These are phyloP conservation scores for Xylaria telfairii DNA, from an alignment of 495 filamentous ascomycete species.

Conservation along the genomic window DNA sequence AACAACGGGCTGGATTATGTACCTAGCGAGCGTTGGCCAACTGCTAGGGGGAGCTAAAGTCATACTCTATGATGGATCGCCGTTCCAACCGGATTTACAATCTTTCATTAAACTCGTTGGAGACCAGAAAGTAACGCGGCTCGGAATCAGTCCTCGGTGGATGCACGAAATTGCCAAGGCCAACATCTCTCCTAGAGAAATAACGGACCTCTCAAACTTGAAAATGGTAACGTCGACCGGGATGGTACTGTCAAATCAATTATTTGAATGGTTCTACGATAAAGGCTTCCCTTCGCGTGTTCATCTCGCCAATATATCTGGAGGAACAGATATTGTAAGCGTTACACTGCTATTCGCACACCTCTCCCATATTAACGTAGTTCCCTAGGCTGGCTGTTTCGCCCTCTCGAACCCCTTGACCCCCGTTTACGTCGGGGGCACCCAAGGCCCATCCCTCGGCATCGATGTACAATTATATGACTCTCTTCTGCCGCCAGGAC, in stretches of 20 bases:
- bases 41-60: slow-evolving; percentile 62
- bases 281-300: slow-evolving; percentile 68
- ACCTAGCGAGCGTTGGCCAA: slow-evolving; percentile 60
- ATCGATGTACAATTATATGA: slow-evolving; percentile 72
- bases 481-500: slow-evolving; percentile 59
- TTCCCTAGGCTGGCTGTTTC: slow-evolving; percentile 66
- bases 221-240: slow-evolving; percentile 70
- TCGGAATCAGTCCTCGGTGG: slow-evolving; percentile 78
- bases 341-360: background rate
- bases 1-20: slow-evolving; percentile 88
- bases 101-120: slow-evolving; percentile 65
- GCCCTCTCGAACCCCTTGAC: slow-evolving; percentile 70
- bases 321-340: slow-evolving; percentile 74
- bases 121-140: slow-evolving; percentile 62
- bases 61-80: slow-evolving; percentile 78
- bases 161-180: slow-evolving; percentile 70
- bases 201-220: slow-evolving; percentile 66
- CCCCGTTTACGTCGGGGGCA: slow-evolving; percentile 75
- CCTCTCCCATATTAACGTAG: background rate
- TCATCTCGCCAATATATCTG: slow-evolving; percentile 75
- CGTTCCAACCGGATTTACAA: slow-evolving; percentile 68
- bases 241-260: slow-evolving; percentile 75
- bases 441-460: slow-evolving; percentile 67
- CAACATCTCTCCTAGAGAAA: slow-evolving; percentile 62
- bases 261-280: slow-evolving; percentile 87